phyloP scores from a whole-genome alignment of 108 stramenopile species.

The Asterionellopsis glacialis region DNA sequence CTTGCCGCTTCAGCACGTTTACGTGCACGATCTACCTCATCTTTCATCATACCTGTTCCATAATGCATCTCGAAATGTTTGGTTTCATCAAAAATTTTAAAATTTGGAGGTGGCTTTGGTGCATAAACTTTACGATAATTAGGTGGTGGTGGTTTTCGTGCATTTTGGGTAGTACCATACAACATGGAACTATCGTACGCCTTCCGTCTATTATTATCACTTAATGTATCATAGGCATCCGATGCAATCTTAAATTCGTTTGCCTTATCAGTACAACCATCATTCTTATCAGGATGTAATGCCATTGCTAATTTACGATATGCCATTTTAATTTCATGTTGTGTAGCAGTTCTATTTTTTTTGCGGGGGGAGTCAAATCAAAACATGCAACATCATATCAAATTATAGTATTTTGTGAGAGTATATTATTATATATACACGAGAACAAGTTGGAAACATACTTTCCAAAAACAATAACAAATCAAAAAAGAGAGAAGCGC shows the following conservation, averaged over 20 bases:
- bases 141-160: constrained; percentile 24
- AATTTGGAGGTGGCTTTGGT: constrained; percentile 64
- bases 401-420: not conserved
- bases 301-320: constrained; percentile 67
- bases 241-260: constrained; percentile 58
- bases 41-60: constrained; percentile 76
- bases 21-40: constrained; percentile 60
- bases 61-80: constrained; percentile 85
- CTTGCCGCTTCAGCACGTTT: constrained; percentile 50
- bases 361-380: not conserved
- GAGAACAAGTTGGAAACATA: no score
- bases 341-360: constrained; percentile 41
- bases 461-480: no score
- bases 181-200: constrained; percentile 39
- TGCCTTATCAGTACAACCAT: constrained; percentile 46
- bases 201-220: constrained; percentile 26
- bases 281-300: constrained; percentile 72
- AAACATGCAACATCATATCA: not conserved
- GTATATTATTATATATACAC: constrained; percentile 1
- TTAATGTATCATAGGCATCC: constrained; percentile 72
- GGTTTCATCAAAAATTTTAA: constrained; percentile 70
- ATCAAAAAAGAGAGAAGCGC: no score
- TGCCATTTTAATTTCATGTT: constrained; percentile 66
- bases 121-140: constrained; percentile 81
- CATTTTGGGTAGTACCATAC: constrained; percentile 7